Conservation (phyloP, 148 eudicot genomes). For the Diospyros kaki region DNA sequence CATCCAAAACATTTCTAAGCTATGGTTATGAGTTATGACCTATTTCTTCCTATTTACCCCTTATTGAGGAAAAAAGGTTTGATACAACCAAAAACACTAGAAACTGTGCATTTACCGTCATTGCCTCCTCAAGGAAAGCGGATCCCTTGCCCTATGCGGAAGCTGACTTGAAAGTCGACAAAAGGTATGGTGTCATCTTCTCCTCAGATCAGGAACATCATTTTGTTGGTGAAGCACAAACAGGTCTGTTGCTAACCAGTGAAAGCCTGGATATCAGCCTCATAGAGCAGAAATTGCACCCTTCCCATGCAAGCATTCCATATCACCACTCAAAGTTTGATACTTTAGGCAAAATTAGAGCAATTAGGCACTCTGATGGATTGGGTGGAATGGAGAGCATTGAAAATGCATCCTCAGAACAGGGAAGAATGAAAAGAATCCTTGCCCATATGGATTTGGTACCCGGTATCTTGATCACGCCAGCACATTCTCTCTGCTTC, state of each 20-base stretch:
- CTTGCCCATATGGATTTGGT: conserved; percentile 69
- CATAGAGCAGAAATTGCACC: neutral
- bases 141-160: neutral
- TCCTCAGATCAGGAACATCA: neutral
- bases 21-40: no score
- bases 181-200: neutral
- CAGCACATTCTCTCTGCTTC: conserved; percentile 96
- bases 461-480: conserved; percentile 87
- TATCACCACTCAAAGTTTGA: conserved; percentile 49
- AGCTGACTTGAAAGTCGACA: neutral
- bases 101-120: neutral
- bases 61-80: neutral
- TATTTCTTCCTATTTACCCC: no score
- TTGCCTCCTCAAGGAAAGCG: neutral
- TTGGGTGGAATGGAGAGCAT: conserved; percentile 59
- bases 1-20: no score
- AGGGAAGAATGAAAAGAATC: conserved; percentile 81
- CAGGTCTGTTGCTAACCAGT: neutral
- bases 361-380: conserved; percentile 68
- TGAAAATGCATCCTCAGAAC: conserved; percentile 62
- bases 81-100: neutral
- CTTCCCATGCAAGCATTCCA: neutral
- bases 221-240: no score
- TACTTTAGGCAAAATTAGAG: conserved; percentile 83
- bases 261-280: neutral